Conservation (phyloP, 352 stramenopile species). For the Phytophthora aleatoria region DNA sequence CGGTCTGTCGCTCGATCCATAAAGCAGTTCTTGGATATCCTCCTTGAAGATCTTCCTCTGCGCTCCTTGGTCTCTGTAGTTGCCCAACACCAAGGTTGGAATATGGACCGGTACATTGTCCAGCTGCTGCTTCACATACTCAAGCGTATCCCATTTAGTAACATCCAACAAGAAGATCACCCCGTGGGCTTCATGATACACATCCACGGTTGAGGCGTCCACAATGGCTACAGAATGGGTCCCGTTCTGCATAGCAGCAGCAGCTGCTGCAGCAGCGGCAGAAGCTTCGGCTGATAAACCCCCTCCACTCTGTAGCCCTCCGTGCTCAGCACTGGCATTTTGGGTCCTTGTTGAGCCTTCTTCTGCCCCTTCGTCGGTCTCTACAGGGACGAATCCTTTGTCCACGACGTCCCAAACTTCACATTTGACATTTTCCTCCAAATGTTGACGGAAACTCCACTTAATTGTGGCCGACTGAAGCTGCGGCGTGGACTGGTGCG, state of each 20-base stretch:
- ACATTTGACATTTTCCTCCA: conserved; percentile 88
- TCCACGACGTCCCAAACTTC: conserved; percentile 94
- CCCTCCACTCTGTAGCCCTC: conserved; percentile 20
- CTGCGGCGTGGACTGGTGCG: conserved; percentile 81
- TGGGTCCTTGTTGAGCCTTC: background rate
- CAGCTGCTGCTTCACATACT: conserved; percentile 81
- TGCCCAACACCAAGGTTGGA: conserved; percentile 80
- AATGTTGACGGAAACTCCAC: conserved; percentile 68
- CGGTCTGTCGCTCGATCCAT: conserved; percentile 42
- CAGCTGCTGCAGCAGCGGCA: conserved; percentile 24
- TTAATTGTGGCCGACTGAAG: conserved; percentile 90
- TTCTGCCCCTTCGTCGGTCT: conserved; percentile 3
- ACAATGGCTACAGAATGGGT: conserved; percentile 70
- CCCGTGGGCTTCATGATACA: conserved; percentile 89
- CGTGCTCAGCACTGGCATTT: conserved; percentile 14
- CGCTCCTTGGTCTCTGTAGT: conserved; percentile 71
- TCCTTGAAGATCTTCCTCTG: conserved; percentile 88
- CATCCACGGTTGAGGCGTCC: conserved; percentile 86
- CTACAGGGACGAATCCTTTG: conserved; percentile 51
- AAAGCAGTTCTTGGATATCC: conserved; percentile 81
- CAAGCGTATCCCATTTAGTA: conserved; percentile 76
- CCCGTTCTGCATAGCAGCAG: conserved; percentile 33
- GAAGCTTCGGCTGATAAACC: conserved; percentile 29
- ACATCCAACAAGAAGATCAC: conserved; percentile 91
- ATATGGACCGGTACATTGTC: conserved; percentile 77